Evolutionary conservation across 371 early-diverging fungal species (phyloP).

Genomic region (Batrachochytrium dendrobatidis): DNA sequence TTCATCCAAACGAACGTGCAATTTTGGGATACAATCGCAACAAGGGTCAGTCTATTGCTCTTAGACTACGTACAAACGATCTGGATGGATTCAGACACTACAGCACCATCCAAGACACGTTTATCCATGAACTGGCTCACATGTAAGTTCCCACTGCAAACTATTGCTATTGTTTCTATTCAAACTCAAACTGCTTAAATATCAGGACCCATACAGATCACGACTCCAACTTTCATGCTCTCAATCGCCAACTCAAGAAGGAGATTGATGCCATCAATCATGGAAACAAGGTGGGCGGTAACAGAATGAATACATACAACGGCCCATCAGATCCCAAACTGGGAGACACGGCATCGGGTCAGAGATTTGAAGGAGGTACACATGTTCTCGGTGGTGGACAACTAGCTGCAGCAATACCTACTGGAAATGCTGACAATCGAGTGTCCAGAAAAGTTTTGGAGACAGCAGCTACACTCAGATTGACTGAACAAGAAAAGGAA

Average conservation of each 20-base stretch:
- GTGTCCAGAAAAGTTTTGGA: slow-evolving; percentile 26
- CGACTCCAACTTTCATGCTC: slow-evolving; percentile 69
- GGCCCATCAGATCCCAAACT: slow-evolving; percentile 38
- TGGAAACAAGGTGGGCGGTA: slow-evolving; percentile 14
- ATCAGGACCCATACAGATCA: slow-evolving; percentile 65
- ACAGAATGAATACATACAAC: slow-evolving; percentile 10
- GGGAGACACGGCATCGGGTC: slow-evolving; percentile 13
- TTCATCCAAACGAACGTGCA: slow-evolving; percentile 65
- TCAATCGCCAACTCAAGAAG: slow-evolving; percentile 70
- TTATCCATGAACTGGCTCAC: slow-evolving; percentile 86
- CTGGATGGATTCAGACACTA: slow-evolving; percentile 83
- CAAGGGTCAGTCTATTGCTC: slow-evolving; percentile 70
- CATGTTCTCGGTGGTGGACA: slow-evolving; percentile 28
- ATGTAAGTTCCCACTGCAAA: slow-evolving; percentile 29
- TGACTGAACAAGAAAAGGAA: slow-evolving; percentile 34
- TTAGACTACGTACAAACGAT: slow-evolving; percentile 80
- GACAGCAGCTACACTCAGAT: slow-evolving; percentile 23
- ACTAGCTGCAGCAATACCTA: background rate
- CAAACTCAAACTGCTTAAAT: background rate
- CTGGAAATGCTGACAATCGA: background rate
- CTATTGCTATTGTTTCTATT: background rate
- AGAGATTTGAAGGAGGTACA: slow-evolving; percentile 21
- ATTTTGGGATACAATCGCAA: slow-evolving; percentile 86
- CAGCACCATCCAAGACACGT: slow-evolving; percentile 58
- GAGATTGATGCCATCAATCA: slow-evolving; percentile 58